These are phyloP conservation scores for Entomortierella chlamydospora DNA, from an alignment of 192 early-diverging fungal genomes.

Conservation along the genomic window DNA sequence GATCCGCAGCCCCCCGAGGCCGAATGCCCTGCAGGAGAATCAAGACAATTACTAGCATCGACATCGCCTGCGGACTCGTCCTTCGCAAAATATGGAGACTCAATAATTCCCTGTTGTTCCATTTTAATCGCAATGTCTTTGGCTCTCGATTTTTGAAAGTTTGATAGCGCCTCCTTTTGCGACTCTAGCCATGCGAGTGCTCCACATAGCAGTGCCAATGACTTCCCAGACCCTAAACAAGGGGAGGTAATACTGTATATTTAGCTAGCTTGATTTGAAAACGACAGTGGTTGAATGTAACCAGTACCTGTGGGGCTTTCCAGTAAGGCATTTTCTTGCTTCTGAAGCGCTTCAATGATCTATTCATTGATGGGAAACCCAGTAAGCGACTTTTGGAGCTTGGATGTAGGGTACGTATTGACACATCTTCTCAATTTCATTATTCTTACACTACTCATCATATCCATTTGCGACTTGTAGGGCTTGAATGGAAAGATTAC, in stretches of 20 bases:
- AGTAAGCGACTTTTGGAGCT: not conserved
- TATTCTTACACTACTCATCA: constrained; percentile 71
- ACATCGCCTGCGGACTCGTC: not conserved
- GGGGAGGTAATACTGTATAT: not conserved
- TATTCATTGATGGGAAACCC: not conserved
- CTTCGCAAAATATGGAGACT: not conserved
- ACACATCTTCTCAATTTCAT: not conserved
- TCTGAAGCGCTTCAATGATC: constrained; percentile 62
- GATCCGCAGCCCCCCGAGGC: not conserved
- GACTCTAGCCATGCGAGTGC: constrained; percentile 73
- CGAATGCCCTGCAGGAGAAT: not conserved
- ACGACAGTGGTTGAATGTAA: not conserved
- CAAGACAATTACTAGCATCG: not conserved
- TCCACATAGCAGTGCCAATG: constrained; percentile 77
- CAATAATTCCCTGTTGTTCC: constrained; percentile 13
- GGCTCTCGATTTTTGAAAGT: not conserved
- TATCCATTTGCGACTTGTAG: constrained; percentile 71
- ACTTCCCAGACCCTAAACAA: constrained; percentile 80
- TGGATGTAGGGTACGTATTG: not conserved
- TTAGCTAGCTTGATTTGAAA: not conserved
- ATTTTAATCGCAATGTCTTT: constrained; percentile 11
- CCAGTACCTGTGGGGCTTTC: constrained; percentile 70
- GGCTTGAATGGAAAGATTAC: constrained; percentile 76
- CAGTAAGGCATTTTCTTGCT: constrained; percentile 71
- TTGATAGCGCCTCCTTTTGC: constrained; percentile 29